Evolutionary conservation across 805 yeast species (phyloP).

Genomic region (Phaffomyces opuntiae): DNA sequence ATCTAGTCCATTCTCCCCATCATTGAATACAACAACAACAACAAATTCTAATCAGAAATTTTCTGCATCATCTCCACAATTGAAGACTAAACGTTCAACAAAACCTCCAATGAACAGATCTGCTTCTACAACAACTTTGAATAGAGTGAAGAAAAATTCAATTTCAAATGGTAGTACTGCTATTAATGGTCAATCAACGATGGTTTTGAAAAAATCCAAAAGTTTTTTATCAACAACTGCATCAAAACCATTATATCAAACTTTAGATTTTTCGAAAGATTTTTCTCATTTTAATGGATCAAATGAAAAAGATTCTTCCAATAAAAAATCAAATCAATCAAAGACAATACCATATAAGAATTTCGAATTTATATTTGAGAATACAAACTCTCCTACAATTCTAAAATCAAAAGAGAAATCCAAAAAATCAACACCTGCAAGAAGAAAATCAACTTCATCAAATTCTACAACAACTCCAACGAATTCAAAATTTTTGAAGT

Average conservation of each 20-base stretch:
- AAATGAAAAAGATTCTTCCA: background rate
- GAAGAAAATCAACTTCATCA: constrained; percentile 11
- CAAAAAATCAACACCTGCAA: constrained; percentile 7
- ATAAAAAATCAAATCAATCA: background rate
- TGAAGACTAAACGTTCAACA: constrained; percentile 5
- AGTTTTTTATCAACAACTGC: constrained; percentile 12
- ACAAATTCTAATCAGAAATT: background rate
- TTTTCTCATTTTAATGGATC: constrained; percentile 1
- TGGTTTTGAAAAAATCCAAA: constrained; percentile 19
- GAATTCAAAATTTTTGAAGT: constrained; percentile 11
- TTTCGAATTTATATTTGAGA: constrained; percentile 22
- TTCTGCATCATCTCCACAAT: constrained; percentile 4
- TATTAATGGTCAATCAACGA: background rate
- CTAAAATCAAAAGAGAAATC: background rate
- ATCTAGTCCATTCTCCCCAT: background rate
- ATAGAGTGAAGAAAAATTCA: constrained; percentile 17
- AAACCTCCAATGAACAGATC: constrained; percentile 14
- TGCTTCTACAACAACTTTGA: constrained; percentile 17
- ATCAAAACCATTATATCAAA: constrained; percentile 11
- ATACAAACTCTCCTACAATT: background rate
- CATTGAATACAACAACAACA: background rate
- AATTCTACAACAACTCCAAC: constrained; percentile 13
- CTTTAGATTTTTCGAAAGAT: constrained; percentile 21
- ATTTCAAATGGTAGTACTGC: background rate
- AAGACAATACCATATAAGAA: constrained; percentile 13